Evolutionary conservation across 2,329 filamentous ascomycete genomes (phyloP), one percentile per base, ranked within the genome.

Genomic region (Aureobasidium sp.): DNA sequence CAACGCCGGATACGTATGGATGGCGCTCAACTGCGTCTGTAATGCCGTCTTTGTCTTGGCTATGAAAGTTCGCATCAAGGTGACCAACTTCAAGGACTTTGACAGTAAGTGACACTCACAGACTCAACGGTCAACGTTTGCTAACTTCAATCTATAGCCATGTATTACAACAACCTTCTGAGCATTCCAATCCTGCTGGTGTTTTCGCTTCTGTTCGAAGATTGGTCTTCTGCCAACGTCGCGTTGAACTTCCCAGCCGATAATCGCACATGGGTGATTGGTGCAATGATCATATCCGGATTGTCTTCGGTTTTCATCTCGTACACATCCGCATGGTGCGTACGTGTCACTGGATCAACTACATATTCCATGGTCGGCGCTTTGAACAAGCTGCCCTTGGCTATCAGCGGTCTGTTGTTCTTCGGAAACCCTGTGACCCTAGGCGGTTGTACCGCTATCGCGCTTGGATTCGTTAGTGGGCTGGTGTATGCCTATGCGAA

Each of bases 31-130:
- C 75, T 96, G 96, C 69, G 84, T 97, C 73, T 96, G 91, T 80
- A 93, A 89, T 29, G 90, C 94, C 1, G 84, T 89, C 23, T 97
- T 95, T 69, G 81, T 97, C 47, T 77, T 99, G 64, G 84, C 88
- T 67, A 97, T 96, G 93, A 87, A 93, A 73, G 97, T 97, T 81
- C 88, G 95, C 66, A 97, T 99, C 74, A 97, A 97, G 86, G 85
- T 95, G 77, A 96, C 95, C 80, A 96, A 96, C 81, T 97, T 99
- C 79, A 96, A 96, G 82, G 94, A 97, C 74, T 97, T 95, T 80
- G 94, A 99, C 75, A 96, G 93, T 96, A 82, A 77, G 93, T 46
- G 4, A 7, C 7, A 49, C 4, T n/a, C 15, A 4, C 11, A 27
- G 6, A 27, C 4, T 1, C 4, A 29, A 29, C 15, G 2, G 17